Evolutionary conservation across 257 asterid species (phyloP).

Genomic region (Lycium barbarum): DNA sequence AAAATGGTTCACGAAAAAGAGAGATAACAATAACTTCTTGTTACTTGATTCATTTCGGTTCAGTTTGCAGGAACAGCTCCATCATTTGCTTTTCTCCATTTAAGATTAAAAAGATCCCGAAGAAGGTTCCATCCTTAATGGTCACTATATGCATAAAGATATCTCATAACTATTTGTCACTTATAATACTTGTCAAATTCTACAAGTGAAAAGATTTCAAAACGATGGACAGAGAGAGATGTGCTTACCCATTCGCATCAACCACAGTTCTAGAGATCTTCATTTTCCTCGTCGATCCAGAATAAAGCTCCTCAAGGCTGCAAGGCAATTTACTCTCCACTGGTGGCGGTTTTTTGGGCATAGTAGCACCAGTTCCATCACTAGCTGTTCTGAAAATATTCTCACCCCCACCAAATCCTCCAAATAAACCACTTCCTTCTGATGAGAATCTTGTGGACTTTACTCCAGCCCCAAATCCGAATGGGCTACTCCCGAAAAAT

Average conservation of each 20-base stretch:
- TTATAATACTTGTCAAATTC: not conserved
- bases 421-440: conserved; percentile 54
- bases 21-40: not conserved
- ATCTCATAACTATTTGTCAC: not conserved
- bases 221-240: not conserved
- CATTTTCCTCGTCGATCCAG: conserved; percentile 90
- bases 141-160: not conserved
- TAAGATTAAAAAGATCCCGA: too few species aligned
- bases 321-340: conserved; percentile 82
- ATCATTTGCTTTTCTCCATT: not conserved
- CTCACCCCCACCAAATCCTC: conserved; percentile 41
- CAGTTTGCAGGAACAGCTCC: not conserved
- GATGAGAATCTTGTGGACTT: conserved; percentile 65
- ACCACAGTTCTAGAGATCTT: conserved; percentile 83
- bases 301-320: conserved; percentile 77
- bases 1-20: not conserved
- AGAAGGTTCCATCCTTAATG: not conserved
- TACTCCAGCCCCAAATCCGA: conserved; percentile 62
- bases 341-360: conserved; percentile 79
- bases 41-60: too few species aligned
- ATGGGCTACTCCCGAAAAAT: conserved; percentile 91
- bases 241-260: conserved; percentile 60
- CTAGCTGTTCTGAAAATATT: conserved; percentile 41
- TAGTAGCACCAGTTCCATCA: conserved; percentile 52
- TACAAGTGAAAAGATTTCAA: not conserved